Conservation (phyloP, 805 yeast species). For the Crinitomyces ghanaensis region DNA sequence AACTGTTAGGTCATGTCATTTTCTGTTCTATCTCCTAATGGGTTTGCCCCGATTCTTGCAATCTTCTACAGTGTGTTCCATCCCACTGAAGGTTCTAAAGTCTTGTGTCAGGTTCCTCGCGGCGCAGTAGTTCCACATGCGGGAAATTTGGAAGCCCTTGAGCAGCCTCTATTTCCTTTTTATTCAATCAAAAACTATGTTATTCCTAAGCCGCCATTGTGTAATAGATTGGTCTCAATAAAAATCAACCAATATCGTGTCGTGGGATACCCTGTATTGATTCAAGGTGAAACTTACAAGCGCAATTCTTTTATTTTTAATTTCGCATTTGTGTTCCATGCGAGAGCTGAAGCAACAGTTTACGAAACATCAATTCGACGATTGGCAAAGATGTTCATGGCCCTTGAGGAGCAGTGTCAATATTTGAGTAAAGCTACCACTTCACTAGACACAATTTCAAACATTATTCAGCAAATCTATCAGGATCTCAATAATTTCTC, state of each 20-base stretch:
- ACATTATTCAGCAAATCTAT: conserved; percentile 76
- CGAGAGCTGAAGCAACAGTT: conserved; percentile 51
- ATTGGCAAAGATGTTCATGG: conserved; percentile 79
- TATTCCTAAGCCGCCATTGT: conserved; percentile 86
- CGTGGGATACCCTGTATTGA: conserved; percentile 81
- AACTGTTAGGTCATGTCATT: no score
- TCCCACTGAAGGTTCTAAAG: conserved; percentile 91
- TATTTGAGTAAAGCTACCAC: conserved; percentile 46
- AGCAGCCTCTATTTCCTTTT: conserved; percentile 52
- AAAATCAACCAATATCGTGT: conserved; percentile 60
- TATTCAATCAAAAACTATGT: conserved; percentile 81
- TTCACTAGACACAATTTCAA: conserved; percentile 43
- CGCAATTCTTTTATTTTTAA: conserved; percentile 90
- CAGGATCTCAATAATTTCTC: conserved; percentile 93
- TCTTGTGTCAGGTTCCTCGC: conserved; percentile 80
- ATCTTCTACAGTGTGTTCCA: conserved; percentile 87
- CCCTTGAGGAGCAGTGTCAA: conserved; percentile 80
- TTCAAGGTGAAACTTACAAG: conserved; percentile 62
- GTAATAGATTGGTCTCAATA: conserved; percentile 69
- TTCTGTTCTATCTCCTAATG: no score
- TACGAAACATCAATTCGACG: conserved; percentile 79
- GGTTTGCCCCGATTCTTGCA: conserved; percentile 57
- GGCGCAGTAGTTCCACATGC: conserved; percentile 42
- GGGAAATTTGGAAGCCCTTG: conserved; percentile 19
- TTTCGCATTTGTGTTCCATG: conserved; percentile 82